Evolutionary conservation across 495 filamentous ascomycete species (phyloP).

Genomic region (Mytilinidion resinicola): DNA sequence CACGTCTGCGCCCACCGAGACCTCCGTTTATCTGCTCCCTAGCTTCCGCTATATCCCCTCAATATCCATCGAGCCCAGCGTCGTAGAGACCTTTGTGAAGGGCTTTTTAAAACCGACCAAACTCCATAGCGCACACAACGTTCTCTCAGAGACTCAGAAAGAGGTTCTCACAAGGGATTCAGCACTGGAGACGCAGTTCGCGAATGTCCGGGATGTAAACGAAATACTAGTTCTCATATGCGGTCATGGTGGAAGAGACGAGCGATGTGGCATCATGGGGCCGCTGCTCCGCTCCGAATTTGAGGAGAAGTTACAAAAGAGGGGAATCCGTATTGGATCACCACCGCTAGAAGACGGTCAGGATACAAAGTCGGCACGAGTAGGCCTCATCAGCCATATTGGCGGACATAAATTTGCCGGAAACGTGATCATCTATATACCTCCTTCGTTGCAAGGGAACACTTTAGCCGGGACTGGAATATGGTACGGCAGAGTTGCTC

Average conservation of each 20-base stretch:
- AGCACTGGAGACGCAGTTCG: constrained; percentile 36
- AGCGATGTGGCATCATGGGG: constrained; percentile 72
- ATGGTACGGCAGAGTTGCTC: constrained; percentile 89
- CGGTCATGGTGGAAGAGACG: constrained; percentile 72
- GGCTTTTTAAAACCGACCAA: constrained; percentile 53
- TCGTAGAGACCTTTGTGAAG: constrained; percentile 49
- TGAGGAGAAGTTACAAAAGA: constrained; percentile 40
- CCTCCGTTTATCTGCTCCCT: constrained; percentile 68
- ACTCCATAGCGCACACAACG: constrained; percentile 53
- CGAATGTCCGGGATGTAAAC: constrained; percentile 47
- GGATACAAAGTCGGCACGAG: constrained; percentile 37
- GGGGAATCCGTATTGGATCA: constrained; percentile 30
- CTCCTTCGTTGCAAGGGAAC: constrained; percentile 46
- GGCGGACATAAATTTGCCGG: constrained; percentile 67
- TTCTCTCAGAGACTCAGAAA: constrained; percentile 44
- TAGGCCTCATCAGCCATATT: constrained; percentile 80
- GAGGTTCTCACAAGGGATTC: constrained; percentile 33
- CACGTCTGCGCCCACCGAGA: constrained; percentile 28
- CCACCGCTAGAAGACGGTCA: not conserved
- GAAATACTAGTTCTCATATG: constrained; percentile 76
- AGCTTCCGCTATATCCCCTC: constrained; percentile 69
- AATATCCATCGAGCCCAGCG: constrained; percentile 50
- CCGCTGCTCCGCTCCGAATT: constrained; percentile 68
- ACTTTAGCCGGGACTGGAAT: constrained; percentile 73
- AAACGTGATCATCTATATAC: constrained; percentile 87